Conservation (phyloP, 805 yeast genomes). For the Saccharomycopsis guyanensis region DNA sequence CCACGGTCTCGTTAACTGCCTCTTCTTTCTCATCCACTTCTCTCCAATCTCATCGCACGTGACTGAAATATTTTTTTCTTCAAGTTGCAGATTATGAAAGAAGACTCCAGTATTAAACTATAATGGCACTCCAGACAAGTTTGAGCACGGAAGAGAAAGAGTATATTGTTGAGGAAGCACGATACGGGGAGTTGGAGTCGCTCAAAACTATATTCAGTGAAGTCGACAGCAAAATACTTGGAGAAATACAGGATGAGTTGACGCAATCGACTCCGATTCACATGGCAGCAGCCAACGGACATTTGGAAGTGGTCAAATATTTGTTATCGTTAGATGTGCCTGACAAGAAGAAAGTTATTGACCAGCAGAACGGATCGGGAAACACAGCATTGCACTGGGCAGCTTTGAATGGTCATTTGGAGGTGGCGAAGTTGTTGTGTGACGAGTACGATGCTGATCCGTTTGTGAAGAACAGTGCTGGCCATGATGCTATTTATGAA, state of each 20-base stretch:
- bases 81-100: too few species aligned
- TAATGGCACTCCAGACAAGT: slow-evolving; percentile 26
- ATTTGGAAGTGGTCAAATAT: slow-evolving; percentile 55
- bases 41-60: background rate
- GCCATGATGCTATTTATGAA: slow-evolving; percentile 81
- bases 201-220: slow-evolving; percentile 56
- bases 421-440: slow-evolving; percentile 59
- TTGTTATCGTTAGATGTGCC: slow-evolving; percentile 42
- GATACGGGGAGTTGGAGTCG: slow-evolving; percentile 80
- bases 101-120: too few species aligned
- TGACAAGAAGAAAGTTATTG: slow-evolving; percentile 34
- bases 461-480: slow-evolving; percentile 61
- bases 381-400: slow-evolving; percentile 98
- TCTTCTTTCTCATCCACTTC: background rate
- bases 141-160: slow-evolving; percentile 72
- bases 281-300: slow-evolving; percentile 96
- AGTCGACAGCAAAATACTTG: slow-evolving; percentile 38
- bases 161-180: slow-evolving; percentile 71
- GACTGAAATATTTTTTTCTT: background rate
- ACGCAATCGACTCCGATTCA: slow-evolving; percentile 71
- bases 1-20: too few species aligned
- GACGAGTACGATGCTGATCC: slow-evolving; percentile 77
- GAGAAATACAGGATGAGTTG: slow-evolving; percentile 50
- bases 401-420: slow-evolving; percentile 75
- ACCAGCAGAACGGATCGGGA: slow-evolving; percentile 65